Conservation (phyloP, 345 rosid genomes). For the Sisymbrium irio region DNA sequence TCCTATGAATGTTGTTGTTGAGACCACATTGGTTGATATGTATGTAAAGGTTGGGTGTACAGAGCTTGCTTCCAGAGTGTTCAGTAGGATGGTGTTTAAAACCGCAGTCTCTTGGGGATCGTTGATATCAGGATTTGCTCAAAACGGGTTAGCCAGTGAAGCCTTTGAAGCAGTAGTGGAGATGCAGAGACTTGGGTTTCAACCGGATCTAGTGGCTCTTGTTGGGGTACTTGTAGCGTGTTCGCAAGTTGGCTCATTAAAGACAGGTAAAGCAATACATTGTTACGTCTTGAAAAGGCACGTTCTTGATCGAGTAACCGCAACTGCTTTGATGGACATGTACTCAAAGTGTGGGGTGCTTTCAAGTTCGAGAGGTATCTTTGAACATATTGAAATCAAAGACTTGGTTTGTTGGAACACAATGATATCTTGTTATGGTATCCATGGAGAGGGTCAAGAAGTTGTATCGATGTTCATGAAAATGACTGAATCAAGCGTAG, state of each 20-base stretch:
- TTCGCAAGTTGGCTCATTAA: constrained; percentile 58
- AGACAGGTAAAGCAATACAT: constrained; percentile 54
- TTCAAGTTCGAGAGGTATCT: constrained; percentile 43
- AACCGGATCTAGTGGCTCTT: constrained; percentile 56
- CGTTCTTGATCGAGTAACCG: constrained; percentile 39
- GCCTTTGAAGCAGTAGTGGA: constrained; percentile 49
- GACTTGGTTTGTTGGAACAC: constrained; percentile 73
- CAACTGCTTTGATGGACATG: constrained; percentile 65
- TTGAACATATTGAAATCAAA: constrained; percentile 44
- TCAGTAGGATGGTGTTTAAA: constrained; percentile 44
- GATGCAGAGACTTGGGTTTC: constrained; percentile 53
- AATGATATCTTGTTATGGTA: constrained; percentile 62
- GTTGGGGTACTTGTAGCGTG: constrained; percentile 53
- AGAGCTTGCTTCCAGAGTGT: constrained; percentile 53
- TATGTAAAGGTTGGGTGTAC: constrained; percentile 60
- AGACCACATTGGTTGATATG: constrained; percentile 67
- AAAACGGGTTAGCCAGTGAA: constrained; percentile 51
- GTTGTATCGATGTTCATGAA: constrained; percentile 52
- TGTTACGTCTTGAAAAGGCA: constrained; percentile 52
- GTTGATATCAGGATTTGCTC: constrained; percentile 61
- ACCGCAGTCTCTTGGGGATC: constrained; percentile 58
- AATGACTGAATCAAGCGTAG: constrained; percentile 44
- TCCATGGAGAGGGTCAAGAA: constrained; percentile 65
- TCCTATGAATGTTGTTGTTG: constrained; percentile 41
- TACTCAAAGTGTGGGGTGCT: constrained; percentile 67